Conservation (phyloP, 768 basidiomycete species). For the Mycena galericulata region DNA sequence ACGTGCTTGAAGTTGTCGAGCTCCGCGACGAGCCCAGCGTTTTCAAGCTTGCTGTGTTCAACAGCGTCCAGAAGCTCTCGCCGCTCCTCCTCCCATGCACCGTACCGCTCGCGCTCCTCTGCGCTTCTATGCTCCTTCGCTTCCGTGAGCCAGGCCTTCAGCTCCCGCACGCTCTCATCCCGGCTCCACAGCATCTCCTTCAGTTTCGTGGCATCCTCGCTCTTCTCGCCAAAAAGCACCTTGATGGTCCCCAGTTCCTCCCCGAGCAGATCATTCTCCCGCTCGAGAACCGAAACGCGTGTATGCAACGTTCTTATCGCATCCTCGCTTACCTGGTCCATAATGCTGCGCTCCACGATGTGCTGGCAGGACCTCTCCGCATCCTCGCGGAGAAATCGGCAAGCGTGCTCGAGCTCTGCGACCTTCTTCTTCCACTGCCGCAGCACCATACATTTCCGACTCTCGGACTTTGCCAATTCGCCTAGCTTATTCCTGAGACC, state of each 20-base stretch:
- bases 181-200: conserved; percentile 57
- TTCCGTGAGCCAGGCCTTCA: conserved; percentile 62
- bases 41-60: conserved; percentile 58
- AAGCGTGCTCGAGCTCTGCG: conserved; percentile 75
- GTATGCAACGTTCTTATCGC: conserved; percentile 84
- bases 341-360: conserved; percentile 83
- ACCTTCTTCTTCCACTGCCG: conserved; percentile 83
- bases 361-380: conserved; percentile 88
- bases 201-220: conserved; percentile 57
- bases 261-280: conserved; percentile 64
- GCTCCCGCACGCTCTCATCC: conserved; percentile 65
- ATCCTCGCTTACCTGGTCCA: conserved; percentile 85
- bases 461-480: conserved; percentile 71
- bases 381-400: conserved; percentile 82
- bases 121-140: conserved; percentile 56
- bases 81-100: conserved; percentile 64
- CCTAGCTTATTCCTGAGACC: conserved; percentile 66
- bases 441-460: conserved; percentile 65
- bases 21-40: conserved; percentile 56
- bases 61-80: conserved; percentile 56
- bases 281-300: conserved; percentile 81
- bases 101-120: conserved; percentile 57
- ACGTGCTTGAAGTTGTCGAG: conserved; percentile 56
- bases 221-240: conserved; percentile 57
- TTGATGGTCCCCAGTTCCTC: conserved; percentile 64